Base-by-base conservation (phyloP, 257 asterid species). In the Gentiana dahurica region DNA sequence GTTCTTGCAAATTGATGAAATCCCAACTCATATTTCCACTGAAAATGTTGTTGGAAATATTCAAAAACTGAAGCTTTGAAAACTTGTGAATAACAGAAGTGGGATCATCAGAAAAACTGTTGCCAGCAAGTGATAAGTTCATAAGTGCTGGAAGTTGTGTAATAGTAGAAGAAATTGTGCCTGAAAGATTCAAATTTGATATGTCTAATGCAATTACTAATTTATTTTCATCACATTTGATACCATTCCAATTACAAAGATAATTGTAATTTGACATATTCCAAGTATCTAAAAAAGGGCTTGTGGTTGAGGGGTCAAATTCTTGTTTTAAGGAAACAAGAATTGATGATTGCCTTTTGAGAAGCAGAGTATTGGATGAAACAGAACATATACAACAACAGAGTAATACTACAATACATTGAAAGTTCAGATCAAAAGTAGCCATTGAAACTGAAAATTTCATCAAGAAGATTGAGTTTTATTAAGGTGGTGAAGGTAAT, bases 171-270 rank as follows among this genome's bases (percentile, higher is more conserved):
- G 77, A 57, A 7, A 75, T 38, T 37, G 69, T 61, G 54, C 81
- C 81, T 12, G 81, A 71, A 39, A 75, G 71, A 64, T 75, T 75
- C 11, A 75, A 69, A 68, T 71, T 75, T 67, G 77, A 75, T 34
- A 75, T 68, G 51, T 75, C 81, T 12, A 75, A 37, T 2, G 81
- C 58, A 34, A 67, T 60, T 13, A 75, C 61, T 35, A 61, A 57
- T 61, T 67, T 63, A 52, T 65, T 57, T 32, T 59, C 39, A 47
- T 75, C 75, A 64, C 81, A 75, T 1, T 41, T 61, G 58, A 75
- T 53, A 54, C 81, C 77, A 35, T 45, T 57, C 81, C 81, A 75
- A 41, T 48, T 53, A 47, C 81, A 75, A 6, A 75, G 51, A 5
- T 51, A 32, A 58, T 34, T 61, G 62, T 57, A 71, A 57, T 71